Evolutionary conservation across 2,329 filamentous ascomycete genomes (phyloP).

Genomic region (Epichloe sp.): DNA sequence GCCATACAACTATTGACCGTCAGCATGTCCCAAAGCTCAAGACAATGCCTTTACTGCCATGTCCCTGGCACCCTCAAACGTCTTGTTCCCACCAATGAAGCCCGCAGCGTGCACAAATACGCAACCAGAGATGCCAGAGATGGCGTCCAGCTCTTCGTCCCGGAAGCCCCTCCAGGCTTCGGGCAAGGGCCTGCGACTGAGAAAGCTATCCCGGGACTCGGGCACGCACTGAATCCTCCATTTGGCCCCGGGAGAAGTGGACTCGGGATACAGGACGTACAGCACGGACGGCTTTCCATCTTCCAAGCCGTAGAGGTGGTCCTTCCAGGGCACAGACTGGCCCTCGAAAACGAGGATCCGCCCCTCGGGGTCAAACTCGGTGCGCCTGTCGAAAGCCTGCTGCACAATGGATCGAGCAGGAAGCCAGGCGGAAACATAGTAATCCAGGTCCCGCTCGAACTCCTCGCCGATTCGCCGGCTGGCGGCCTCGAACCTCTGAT

Average conservation of each 20-base stretch:
- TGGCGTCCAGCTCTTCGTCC: slow-evolving; percentile 68
- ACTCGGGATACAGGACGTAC: slow-evolving; percentile 89
- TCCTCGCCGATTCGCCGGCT: slow-evolving; percentile 78
- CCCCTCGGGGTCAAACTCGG: slow-evolving; percentile 56
- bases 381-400: slow-evolving; percentile 57
- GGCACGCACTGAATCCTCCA: slow-evolving; percentile 95
- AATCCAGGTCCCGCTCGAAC: slow-evolving; percentile 69
- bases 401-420: slow-evolving; percentile 73
- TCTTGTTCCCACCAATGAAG: slow-evolving; percentile 93
- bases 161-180: slow-evolving; percentile 86
- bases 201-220: slow-evolving; percentile 70
- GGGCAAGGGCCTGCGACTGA: slow-evolving; percentile 82
- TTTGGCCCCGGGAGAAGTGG: slow-evolving; percentile 57
- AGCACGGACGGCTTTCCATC: slow-evolving; percentile 46
- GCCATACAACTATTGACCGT: background rate
- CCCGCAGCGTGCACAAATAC: slow-evolving; percentile 91
- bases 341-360: slow-evolving; percentile 68
- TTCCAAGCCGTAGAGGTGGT: slow-evolving; percentile 86
- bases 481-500: slow-evolving; percentile 64
- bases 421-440: slow-evolving; percentile 67
- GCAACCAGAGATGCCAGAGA: slow-evolving; percentile 56
- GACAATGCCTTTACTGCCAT: slow-evolving; percentile 71
- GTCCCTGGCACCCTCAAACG: slow-evolving; percentile 70
- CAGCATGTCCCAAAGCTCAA: background rate
- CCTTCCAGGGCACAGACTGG: slow-evolving; percentile 84